Evolutionary conservation across 2,329 filamentous ascomycete species (phyloP), one percentile per base, ranked within the genome.

Genomic region (Tolypocladium ovalisporum): DNA sequence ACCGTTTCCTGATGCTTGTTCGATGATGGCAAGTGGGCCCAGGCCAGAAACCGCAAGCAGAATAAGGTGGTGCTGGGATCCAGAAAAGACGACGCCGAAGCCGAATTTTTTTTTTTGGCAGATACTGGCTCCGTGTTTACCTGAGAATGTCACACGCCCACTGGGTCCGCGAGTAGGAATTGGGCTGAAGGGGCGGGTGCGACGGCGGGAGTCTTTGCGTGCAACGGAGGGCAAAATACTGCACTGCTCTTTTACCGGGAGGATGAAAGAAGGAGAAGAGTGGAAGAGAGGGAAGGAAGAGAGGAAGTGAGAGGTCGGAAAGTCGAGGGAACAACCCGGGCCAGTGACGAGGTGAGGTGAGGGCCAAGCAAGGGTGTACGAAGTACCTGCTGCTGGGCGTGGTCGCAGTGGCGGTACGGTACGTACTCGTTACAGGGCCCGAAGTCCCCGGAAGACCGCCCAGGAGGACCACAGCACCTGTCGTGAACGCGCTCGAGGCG

Each of bases 31-130:
- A 62, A 64, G 63, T 63, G 61, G 62, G 62, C 57, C 62, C 61
- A 56, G 58, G 62, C 58, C 42, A 59, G 59, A 54, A 62, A 60
- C 64, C 64, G 63, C 63, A 65, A 65, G 58, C 62, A 65, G 62
- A 55, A 56, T 59, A 61, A 61, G 59, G 56, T 62, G 61, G 58
- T 60, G 57, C 55, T 61, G 58, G 61, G 56, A 53, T 62, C 61
- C 61, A 61, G 60, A 59, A 60, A 59, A 61, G 52, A 56, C 35
- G 55, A 54, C 55, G 54, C 47, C 52, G 53, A 58, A 54, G 54
- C 54, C 55, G 37, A 56, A 37, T 55, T 58, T 60, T 58, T 57
- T 61, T 57, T 52, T 52, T 40, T 12, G n/a, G n/a, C 40, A 22
- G 29, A 40, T 54, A n/a, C 58, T 63, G 57, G 58, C 61, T 60